These are phyloP conservation scores for Neonectria punicea DNA, from an alignment of 2,329 filamentous ascomycete species.

Conservation along the genomic window DNA sequence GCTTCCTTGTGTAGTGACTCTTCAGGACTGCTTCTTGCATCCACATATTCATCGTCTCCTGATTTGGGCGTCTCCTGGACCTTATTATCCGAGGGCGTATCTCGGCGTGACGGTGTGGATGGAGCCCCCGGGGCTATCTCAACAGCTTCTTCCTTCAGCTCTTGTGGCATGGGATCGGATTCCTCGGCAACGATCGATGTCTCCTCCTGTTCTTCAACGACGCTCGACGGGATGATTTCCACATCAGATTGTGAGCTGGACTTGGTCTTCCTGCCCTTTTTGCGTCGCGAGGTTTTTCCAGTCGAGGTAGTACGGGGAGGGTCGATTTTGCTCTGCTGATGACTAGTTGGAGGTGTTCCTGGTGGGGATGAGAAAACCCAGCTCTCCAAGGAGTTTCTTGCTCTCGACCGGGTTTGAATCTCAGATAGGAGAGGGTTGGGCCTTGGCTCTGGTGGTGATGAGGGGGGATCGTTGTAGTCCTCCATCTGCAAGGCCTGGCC, in stretches of 20 bases:
- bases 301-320: conserved; percentile 15
- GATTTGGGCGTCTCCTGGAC: conserved; percentile 54
- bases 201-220: conserved; percentile 33
- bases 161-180: conserved; percentile 8
- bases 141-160: conserved; percentile 6
- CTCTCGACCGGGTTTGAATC: conserved; percentile 60
- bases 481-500: conserved; percentile 61
- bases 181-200: conserved; percentile 9
- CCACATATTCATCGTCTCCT: conserved; percentile 59
- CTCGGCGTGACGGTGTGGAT: conserved; percentile 27
- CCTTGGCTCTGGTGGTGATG: conserved; percentile 67
- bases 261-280: conserved; percentile 31
- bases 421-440: conserved; percentile 63
- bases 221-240: conserved; percentile 46
- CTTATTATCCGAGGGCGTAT: conserved; percentile 32
- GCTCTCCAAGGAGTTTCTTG: conserved; percentile 47
- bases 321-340: conserved; percentile 35
- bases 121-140: conserved; percentile 17
- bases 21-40: conserved; percentile 59
- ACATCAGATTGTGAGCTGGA: conserved; percentile 25
- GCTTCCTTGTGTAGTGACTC: conserved; percentile 28
- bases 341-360: conserved; percentile 57
- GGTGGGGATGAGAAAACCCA: conserved; percentile 70
- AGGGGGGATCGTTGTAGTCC: conserved; percentile 65
- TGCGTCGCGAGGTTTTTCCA: conserved; percentile 22